phyloP scores from a whole-genome alignment of 2,329 filamentous ascomycete genomes.

The Diplodia sapinea region DNA sequence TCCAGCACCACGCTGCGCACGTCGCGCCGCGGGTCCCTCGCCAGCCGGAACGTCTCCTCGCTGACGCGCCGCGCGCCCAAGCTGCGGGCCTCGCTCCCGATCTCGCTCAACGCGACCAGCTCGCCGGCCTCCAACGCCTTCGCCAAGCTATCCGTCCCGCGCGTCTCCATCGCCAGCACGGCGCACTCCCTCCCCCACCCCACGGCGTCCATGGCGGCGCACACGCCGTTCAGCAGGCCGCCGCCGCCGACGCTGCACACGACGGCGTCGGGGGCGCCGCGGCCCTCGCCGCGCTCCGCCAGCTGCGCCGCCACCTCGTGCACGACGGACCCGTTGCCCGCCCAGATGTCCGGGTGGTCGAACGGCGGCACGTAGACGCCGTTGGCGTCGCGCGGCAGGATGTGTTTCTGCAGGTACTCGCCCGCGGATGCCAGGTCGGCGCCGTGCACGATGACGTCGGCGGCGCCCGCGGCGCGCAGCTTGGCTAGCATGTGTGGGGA shows the following conservation, averaged over 20 bases:
- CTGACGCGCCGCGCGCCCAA: slow-evolving; percentile 74
- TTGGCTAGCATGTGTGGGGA: slow-evolving; percentile 74
- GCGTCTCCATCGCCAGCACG: slow-evolving; percentile 77
- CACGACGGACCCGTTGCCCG: slow-evolving; percentile 66
- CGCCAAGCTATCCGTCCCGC: slow-evolving; percentile 72
- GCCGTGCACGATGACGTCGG: slow-evolving; percentile 71
- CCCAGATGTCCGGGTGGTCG: slow-evolving; percentile 71
- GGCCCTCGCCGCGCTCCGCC: slow-evolving; percentile 41
- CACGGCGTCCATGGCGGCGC: slow-evolving; percentile 42
- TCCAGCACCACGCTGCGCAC: slow-evolving; percentile 68
- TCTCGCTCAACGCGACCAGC: slow-evolving; percentile 68
- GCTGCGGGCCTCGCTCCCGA: slow-evolving; percentile 76
- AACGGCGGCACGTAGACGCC: slow-evolving; percentile 72
- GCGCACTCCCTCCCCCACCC: slow-evolving; percentile 36
- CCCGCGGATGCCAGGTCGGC: slow-evolving; percentile 74
- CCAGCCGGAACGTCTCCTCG: slow-evolving; percentile 70
- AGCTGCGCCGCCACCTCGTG: slow-evolving; percentile 56
- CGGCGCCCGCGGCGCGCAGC: slow-evolving; percentile 69
- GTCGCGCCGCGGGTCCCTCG: slow-evolving; percentile 50
- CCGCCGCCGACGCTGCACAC: slow-evolving; percentile 83
- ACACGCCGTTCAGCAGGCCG: slow-evolving; percentile 77
- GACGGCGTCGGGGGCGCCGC: slow-evolving; percentile 66
- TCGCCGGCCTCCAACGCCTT: slow-evolving; percentile 62
- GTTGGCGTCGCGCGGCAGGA: slow-evolving; percentile 53
- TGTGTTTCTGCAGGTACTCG: slow-evolving; percentile 63